phyloP scores from a whole-genome alignment of 164 flowering plant genomes.

The Vitis amurensis region DNA sequence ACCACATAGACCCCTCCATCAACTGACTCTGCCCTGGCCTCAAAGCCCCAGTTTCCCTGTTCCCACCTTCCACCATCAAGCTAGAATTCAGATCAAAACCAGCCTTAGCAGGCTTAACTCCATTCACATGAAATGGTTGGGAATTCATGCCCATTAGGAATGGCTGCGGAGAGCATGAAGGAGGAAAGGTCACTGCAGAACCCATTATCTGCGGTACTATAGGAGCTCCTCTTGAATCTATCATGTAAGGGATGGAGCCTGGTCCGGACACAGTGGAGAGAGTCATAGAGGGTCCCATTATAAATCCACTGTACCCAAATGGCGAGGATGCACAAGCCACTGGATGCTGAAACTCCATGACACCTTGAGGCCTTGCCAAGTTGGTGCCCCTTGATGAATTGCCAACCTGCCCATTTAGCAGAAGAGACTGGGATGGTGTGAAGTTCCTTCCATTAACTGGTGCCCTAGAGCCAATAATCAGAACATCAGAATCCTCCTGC shows the following conservation, averaged over 20 bases:
- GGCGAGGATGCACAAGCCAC: background rate
- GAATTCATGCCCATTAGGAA: constrained; percentile 35
- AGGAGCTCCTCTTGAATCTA: constrained; percentile 54
- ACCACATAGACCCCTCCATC: background rate
- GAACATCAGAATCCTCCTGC: background rate
- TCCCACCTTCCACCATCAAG: constrained; percentile 19
- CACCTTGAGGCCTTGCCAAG: background rate
- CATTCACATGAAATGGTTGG: constrained; percentile 25
- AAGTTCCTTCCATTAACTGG: background rate
- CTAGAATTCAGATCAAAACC: constrained; percentile 51
- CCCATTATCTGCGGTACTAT: constrained; percentile 48
- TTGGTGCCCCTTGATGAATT: background rate
- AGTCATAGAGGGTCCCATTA: no score
- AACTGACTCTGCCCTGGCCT: constrained; percentile 1
- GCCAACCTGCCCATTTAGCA: background rate
- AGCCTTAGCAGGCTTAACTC: constrained; percentile 27
- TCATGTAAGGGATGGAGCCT: constrained; percentile 44
- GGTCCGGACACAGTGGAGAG: constrained; percentile 33
- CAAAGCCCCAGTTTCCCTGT: background rate
- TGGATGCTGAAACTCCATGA: background rate
- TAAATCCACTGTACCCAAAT: no score
- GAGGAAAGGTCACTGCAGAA: constrained; percentile 27
- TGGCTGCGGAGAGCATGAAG: constrained; percentile 36
- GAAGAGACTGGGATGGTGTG: background rate
- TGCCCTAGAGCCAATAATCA: no score